Percentiles rank a stretch among this genome's conserved stretches.
phyloP scores from a whole-genome alignment of 768 basidiomycete species.

The Dioszegia hungarica region DNA sequence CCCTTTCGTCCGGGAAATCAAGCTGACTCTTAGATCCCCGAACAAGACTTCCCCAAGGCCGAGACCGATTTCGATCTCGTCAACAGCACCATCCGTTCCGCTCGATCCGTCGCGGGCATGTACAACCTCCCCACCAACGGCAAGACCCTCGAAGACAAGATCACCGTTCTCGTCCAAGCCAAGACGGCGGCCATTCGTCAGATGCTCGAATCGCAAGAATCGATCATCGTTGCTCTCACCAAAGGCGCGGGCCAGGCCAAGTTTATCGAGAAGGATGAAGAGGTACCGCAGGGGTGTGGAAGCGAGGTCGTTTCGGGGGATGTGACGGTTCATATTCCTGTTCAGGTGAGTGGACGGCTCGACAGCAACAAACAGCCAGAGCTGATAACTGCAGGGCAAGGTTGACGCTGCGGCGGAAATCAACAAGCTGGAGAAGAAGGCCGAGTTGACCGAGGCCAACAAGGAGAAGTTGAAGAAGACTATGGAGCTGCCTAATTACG shows the following conservation, averaged over 20 bases:
- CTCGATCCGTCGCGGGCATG: conserved; percentile 78
- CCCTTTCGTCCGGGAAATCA: not conserved
- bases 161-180: conserved; percentile 63
- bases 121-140: conserved; percentile 66
- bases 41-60: conserved; percentile 60
- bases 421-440: conserved; percentile 83
- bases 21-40: conserved; percentile 16
- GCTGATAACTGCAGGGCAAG: conserved; percentile 60
- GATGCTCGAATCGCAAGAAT: conserved; percentile 66
- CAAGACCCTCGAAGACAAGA: conserved; percentile 48
- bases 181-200: conserved; percentile 60
- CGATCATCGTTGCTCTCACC: conserved; percentile 73
- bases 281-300: conserved; percentile 86
- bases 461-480: conserved; percentile 72
- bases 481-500: conserved; percentile 69
- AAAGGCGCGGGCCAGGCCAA: conserved; percentile 79
- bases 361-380: not conserved
- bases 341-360: conserved; percentile 62
- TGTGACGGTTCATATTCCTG: conserved; percentile 73
- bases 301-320: conserved; percentile 71
- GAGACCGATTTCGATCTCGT: conserved; percentile 82
- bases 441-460: conserved; percentile 64
- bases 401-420: conserved; percentile 86
- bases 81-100: conserved; percentile 69
- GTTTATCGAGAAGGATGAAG: conserved; percentile 60